Evolutionary conservation across 1,284 basidiomycete genomes (phyloP), one percentile per base, ranked within the genome.

Genomic region (Sphagnurus paluster): DNA sequence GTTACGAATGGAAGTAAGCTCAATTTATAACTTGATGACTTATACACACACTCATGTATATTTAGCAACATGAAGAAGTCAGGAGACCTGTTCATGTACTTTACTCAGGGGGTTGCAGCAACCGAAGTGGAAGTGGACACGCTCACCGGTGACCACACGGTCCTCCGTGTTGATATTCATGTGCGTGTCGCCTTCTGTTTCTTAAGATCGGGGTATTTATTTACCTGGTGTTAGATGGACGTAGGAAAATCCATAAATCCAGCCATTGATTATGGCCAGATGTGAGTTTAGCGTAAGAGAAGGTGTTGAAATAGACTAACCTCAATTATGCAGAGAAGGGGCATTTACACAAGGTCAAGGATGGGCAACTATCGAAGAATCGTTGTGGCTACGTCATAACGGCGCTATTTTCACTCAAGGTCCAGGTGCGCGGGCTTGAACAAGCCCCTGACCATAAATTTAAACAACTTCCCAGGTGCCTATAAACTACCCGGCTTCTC

Each of bases 401-500:
- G 50, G 50, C 20, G 50, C 50, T 16, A 46, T 52, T n/a, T 52
- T 52, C 14, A 52, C 50, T 0, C 50, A 52, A 29, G 50, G 50
- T 4, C 50, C 50, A 34, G 50, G 50, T 43, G 19, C 7, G 39
- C 35, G 2, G 6, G 11, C 4, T 7, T 17, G 7, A 4, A 21
- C 9, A 8, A 16, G 23, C 29, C 5, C 14, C 9, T 5, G 1
- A n/a, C 8, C 1, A 2, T 16, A 1, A 29, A 16, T 20, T 2
- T 5, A 20, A 37, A 26, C 6, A 44, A 4, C 39, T 14, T 17
- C 23, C 4, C 17, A 52, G 50, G 50, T 20, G 44, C 50, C 14
- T 52, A 52, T 35, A 52, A 52, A 23, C 47, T 52, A 29, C 50
- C 50, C 30, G 50, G 50, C 5, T 52, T 52, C 14, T 52, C 50